Base-by-base conservation (phyloP, 2,329 filamentous ascomycete genomes). In the Proliferodiscus dingleyae region DNA sequence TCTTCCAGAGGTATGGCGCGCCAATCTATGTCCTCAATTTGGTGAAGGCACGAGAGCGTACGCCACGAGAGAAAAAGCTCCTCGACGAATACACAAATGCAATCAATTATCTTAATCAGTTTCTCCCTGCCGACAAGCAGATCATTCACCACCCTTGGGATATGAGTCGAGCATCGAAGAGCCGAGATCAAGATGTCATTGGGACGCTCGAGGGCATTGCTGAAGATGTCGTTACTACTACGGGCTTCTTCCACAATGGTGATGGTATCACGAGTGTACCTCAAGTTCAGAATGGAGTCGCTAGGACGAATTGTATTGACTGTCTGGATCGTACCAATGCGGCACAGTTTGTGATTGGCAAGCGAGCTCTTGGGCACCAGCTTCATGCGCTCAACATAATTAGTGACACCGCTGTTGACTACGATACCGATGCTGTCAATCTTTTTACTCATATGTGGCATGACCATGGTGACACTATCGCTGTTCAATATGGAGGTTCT, bases 391-490 rank as follows among this genome's bases (percentile, higher is more conserved):
- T 98, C 3, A 93, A 93, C 5, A 84, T 98, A 23, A 83, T 97
- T 22, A 80, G 83, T 46, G 78, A 85, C 29, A 85, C 85, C 1
- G 80, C 78, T 1, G 80, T 98, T 41, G 85, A 91, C 47, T 98
- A 95, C 61, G 93, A 98, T 59, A 95, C 89, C 0, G 93, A 98
- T 67, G 89, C 89, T 2, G 86, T 96, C 47, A 95, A 97, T 58
- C 78, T 96, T 8, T 96, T 98, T 58, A 97, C 93, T 1, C 87
- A 95, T 60, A 97, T 98, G 91, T 95, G 90, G 69, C 90, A 97
- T 64, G 89, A 95, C 56, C 93, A 98, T 62, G 93, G 93, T 46
- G 93, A 98, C 65, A 96, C 90, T 3, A 97, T 98, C 60, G 93
- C 93, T 1, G 86, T 97, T 43, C 93, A 98, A 64, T 98, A 98